phyloP scores from a whole-genome alignment of 2,329 filamentous ascomycete species.

The Pseudohalonectria lignicola region DNA sequence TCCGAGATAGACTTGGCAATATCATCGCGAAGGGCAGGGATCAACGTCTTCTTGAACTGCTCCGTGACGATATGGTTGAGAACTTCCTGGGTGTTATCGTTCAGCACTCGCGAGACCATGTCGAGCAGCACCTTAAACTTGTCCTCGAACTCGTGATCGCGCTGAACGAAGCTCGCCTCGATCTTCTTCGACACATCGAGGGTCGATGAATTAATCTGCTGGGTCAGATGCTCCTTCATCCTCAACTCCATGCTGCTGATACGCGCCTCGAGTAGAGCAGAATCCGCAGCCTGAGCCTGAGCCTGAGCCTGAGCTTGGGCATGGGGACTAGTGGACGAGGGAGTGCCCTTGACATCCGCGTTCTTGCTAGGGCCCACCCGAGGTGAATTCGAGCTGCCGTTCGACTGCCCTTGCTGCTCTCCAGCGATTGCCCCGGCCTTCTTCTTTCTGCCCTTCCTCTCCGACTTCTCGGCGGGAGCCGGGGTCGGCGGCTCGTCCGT shows the following conservation, averaged over 20 bases:
- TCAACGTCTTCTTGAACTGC: slow-evolving; percentile 63
- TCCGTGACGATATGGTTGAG: slow-evolving; percentile 65
- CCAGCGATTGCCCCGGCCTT: slow-evolving; percentile 43
- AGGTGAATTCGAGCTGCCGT: slow-evolving; percentile 23
- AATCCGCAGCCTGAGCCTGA: slow-evolving; percentile 23
- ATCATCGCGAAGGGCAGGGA: slow-evolving; percentile 62
- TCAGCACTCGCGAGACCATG: slow-evolving; percentile 48
- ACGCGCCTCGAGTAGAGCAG: slow-evolving; percentile 43
- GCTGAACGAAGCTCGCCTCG: slow-evolving; percentile 49
- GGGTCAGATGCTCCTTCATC: slow-evolving; percentile 43
- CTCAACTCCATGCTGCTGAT: slow-evolving; percentile 40
- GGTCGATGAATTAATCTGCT: slow-evolving; percentile 27
- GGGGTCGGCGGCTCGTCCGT: slow-evolving; percentile 21
- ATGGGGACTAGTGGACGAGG: too few species aligned
- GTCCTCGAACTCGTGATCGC: slow-evolving; percentile 39
- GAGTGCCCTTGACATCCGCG: slow-evolving; percentile 21
- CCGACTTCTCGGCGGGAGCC: slow-evolving; percentile 44
- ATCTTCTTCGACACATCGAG: slow-evolving; percentile 23
- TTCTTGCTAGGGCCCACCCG: slow-evolving; percentile 20
- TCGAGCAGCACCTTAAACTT: slow-evolving; percentile 44
- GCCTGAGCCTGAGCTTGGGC: too few species aligned
- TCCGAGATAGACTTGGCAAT: slow-evolving; percentile 59
- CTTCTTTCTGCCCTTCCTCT: slow-evolving; percentile 55
- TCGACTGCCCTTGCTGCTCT: slow-evolving; percentile 30
- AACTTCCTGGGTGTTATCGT: slow-evolving; percentile 57